Conservation (phyloP, 1,284 basidiomycete species). For the Ceratobasidium sp. region DNA sequence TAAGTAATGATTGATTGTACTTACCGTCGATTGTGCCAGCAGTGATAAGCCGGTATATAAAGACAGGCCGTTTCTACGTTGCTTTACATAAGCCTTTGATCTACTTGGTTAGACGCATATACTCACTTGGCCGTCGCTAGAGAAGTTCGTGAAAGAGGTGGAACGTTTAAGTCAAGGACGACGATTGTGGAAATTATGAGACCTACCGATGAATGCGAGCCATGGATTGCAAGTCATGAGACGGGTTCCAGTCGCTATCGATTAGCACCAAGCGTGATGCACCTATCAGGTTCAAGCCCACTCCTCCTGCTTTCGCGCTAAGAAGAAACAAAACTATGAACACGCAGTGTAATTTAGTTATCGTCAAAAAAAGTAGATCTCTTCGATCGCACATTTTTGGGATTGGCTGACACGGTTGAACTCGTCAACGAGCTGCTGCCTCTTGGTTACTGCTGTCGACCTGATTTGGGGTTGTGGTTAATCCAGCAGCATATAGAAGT, state of each 20-base stretch:
- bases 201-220: constrained; percentile 92
- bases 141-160: constrained; percentile 22
- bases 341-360: too few species aligned
- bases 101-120: not conserved
- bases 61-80: constrained; percentile 79
- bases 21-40: constrained; percentile 82
- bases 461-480: constrained; percentile 59
- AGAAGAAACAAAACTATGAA: constrained; percentile 89
- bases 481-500: not conserved
- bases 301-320: constrained; percentile 96
- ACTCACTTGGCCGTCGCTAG: constrained; percentile 84
- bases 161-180: not conserved
- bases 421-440: constrained; percentile 85
- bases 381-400: constrained; percentile 70
- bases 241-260: constrained; percentile 95
- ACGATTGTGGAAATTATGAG: not conserved
- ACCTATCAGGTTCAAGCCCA: constrained; percentile 93
- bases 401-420: constrained; percentile 84
- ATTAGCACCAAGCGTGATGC: constrained; percentile 83
- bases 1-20: constrained; percentile 35
- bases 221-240: constrained; percentile 95
- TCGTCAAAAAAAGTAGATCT: not conserved
- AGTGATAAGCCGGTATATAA: constrained; percentile 93
- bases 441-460: constrained; percentile 81
- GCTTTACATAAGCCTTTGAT: not conserved